Conservation (phyloP, 352 stramenopile species). For the Phytopythium aichiense region DNA sequence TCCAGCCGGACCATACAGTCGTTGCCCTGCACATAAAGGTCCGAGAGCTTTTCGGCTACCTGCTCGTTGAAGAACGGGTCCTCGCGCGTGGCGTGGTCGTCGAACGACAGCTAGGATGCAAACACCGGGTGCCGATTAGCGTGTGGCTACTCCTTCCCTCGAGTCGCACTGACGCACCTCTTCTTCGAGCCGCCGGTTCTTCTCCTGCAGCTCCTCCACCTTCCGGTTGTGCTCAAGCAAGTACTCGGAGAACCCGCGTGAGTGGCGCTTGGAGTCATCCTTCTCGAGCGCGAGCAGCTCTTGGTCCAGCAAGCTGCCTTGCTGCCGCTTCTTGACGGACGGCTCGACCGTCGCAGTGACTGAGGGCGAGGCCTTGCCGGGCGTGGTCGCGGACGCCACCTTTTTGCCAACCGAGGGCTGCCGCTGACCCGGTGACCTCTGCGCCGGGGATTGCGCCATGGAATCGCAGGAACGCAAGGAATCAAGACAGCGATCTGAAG, state of each 20-base stretch:
- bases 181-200: conserved; percentile 73
- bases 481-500: no score
- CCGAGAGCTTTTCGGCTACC: conserved; percentile 68
- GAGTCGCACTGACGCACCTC: conserved; percentile 29
- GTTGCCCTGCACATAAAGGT: conserved; percentile 76
- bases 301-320: conserved; percentile 58
- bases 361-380: not conserved
- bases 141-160: no score
- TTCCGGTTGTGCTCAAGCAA: conserved; percentile 74
- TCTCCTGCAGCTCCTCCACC: conserved; percentile 69
- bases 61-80: conserved; percentile 79
- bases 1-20: conserved; percentile 80
- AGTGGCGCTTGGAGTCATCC: conserved; percentile 71
- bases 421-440: not conserved
- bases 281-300: conserved; percentile 64
- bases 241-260: conserved; percentile 54
- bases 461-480: not conserved
- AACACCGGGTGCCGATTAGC: not conserved
- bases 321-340: conserved; percentile 35
- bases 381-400: not conserved
- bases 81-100: conserved; percentile 57
- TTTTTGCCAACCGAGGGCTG: conserved; percentile 5
- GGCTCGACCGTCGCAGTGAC: not conserved
- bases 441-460: conserved; percentile 2
- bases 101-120: conserved; percentile 58